phyloP scores from a whole-genome alignment of 768 basidiomycete genomes.

The Naganishia onofrii region DNA sequence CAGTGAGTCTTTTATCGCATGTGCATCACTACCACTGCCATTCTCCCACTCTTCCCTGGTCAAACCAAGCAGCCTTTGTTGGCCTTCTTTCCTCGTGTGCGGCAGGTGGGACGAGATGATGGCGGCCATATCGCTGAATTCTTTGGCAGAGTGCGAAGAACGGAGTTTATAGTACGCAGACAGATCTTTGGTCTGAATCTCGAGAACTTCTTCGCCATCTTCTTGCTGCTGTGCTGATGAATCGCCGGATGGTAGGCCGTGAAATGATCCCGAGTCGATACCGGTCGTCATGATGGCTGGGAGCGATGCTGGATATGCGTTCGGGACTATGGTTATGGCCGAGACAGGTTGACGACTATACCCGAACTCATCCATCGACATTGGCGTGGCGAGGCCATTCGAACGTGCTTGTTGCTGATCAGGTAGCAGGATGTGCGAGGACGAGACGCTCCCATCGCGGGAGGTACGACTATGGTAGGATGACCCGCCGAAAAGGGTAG shows the following conservation, averaged over 20 bases:
- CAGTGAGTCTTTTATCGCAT: background rate
- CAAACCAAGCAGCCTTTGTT: constrained; percentile 1
- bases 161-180: constrained; percentile 11
- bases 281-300: background rate
- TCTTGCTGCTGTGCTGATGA: background rate
- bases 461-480: background rate
- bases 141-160: constrained; percentile 4
- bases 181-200: constrained; percentile 15
- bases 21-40: background rate
- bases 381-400: background rate
- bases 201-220: constrained; percentile 1
- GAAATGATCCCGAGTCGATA: background rate
- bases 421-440: background rate
- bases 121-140: constrained; percentile 11
- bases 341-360: background rate
- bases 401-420: constrained; percentile 5
- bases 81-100: background rate
- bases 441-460: background rate
- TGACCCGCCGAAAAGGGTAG: constrained; percentile 11
- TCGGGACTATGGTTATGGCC: background rate
- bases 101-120: constrained; percentile 1
- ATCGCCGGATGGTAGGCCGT: background rate
- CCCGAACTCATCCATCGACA: background rate
- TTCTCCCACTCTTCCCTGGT: background rate
- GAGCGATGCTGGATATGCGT: background rate